Percentiles rank a stretch among this genome's conserved stretches.
These are phyloP conservation scores for Solanum tarapatanum DNA, from an alignment of 257 asterid genomes.

Conservation along the genomic window DNA sequence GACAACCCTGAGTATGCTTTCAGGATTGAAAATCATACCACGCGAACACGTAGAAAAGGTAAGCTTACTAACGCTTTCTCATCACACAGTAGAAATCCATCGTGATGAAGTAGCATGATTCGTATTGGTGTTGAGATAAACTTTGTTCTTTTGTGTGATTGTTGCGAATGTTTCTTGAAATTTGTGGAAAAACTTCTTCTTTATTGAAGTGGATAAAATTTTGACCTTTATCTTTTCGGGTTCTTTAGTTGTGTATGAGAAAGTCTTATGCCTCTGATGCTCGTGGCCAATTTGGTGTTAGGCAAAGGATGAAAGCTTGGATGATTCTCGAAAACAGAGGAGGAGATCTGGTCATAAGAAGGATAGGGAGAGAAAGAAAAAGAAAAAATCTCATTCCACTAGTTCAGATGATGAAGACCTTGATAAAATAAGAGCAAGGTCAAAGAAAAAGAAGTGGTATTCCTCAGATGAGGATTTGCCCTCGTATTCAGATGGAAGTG, in stretches of 20 bases:
- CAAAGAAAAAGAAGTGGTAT: conserved; percentile 78
- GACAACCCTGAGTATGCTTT: conserved; percentile 17
- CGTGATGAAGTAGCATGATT: neutral
- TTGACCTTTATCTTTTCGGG: neutral
- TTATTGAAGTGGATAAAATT: neutral
- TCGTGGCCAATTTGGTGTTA: conserved; percentile 4
- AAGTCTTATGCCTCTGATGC: neutral
- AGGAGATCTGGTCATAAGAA: conserved; percentile 36
- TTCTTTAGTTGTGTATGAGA: neutral
- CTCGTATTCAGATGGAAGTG: conserved; percentile 37
- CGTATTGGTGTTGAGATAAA: neutral
- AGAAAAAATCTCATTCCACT: conserved; percentile 28
- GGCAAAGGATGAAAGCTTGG: conserved; percentile 29
- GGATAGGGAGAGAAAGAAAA: conserved; percentile 29
- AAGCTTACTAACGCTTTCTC: neutral
- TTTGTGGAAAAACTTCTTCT: neutral
- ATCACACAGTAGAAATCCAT: neutral
- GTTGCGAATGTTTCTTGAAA: neutral
- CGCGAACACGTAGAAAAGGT: conserved; percentile 29
- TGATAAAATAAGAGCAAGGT: conserved; percentile 43
- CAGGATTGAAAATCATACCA: conserved; percentile 33
- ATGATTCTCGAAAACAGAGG: conserved; percentile 24
- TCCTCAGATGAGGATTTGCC: conserved; percentile 63
- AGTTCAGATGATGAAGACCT: conserved; percentile 60
- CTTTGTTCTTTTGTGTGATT: neutral